These are phyloP conservation scores for Exophiala spinifera DNA, from an alignment of 2,329 filamentous ascomycete species.

Conservation along the genomic window DNA sequence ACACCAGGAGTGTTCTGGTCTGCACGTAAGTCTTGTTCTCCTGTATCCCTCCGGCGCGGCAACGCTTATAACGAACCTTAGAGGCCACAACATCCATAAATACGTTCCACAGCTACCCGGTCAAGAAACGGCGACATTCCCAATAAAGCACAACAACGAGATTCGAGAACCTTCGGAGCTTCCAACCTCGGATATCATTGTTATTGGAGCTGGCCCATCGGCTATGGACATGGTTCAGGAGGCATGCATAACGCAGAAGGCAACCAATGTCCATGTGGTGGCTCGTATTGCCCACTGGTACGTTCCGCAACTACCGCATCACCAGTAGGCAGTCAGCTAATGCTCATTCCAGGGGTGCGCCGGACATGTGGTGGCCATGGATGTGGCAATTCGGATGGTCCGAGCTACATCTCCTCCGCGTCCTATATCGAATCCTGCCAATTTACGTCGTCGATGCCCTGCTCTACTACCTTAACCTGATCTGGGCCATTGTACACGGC, in stretches of 20 bases:
- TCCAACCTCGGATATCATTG: constrained; percentile 1
- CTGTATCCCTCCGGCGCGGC: not conserved
- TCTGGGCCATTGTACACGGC: constrained; percentile 3
- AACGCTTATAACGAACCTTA: not conserved
- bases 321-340: too few relatives aligned
- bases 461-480: constrained; percentile 4
- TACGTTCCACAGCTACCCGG: constrained; percentile 1
- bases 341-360: not conserved
- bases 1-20: constrained; percentile 3
- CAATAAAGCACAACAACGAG: constrained; percentile 8
- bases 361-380: constrained; percentile 10
- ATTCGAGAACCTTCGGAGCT: constrained; percentile 3
- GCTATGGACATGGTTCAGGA: constrained; percentile 7
- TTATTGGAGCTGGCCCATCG: constrained; percentile 3
- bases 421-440: constrained; percentile 2
- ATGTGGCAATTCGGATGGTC: constrained; percentile 8
- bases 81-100: constrained; percentile 2
- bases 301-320: too few relatives aligned
- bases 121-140: constrained; percentile 6
- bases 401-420: constrained; percentile 3
- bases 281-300: constrained; percentile 5
- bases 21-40: constrained; percentile 1
- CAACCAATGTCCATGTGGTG: constrained; percentile 5
- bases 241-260: constrained; percentile 6
- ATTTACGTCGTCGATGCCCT: constrained; percentile 1